These are phyloP conservation scores for Sisymbrium irio DNA, from an alignment of 345 rosid species.

Conservation along the genomic window DNA sequence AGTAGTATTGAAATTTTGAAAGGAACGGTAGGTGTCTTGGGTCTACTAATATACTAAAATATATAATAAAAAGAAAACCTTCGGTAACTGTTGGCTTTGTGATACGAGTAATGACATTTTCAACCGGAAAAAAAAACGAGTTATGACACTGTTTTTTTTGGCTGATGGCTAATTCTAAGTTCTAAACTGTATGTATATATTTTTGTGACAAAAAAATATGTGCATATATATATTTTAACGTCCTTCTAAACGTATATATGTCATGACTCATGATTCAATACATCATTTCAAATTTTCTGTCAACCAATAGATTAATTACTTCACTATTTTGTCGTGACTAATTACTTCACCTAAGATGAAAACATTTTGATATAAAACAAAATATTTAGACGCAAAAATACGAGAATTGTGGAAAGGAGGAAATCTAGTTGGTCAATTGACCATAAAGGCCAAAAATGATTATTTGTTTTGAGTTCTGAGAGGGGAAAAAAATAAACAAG, in stretches of 20 bases:
- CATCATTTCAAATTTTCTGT: background rate
- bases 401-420: background rate
- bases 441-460: conserved; percentile 17
- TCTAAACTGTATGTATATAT: too few relatives aligned
- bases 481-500: background rate
- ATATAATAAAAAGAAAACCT: background rate
- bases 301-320: background rate
- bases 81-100: background rate
- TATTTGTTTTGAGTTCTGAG: background rate
- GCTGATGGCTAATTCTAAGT: too few relatives aligned
- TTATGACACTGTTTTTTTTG: background rate
- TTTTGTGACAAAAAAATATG: too few relatives aligned
- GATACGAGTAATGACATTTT: background rate
- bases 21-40: background rate
- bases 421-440: conserved; percentile 28
- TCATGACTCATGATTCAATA: background rate
- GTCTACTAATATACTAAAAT: background rate
- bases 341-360: background rate
- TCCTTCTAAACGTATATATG: background rate
- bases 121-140: too few relatives aligned
- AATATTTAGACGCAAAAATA: background rate
- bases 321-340: too few relatives aligned
- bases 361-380: background rate
- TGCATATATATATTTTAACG: too few relatives aligned
- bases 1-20: background rate